A percentile compares a stretch with the other conserved stretches of the same genome.
Conservation (phyloP, 208 protist species). For the Leishmania turanica region DNA sequence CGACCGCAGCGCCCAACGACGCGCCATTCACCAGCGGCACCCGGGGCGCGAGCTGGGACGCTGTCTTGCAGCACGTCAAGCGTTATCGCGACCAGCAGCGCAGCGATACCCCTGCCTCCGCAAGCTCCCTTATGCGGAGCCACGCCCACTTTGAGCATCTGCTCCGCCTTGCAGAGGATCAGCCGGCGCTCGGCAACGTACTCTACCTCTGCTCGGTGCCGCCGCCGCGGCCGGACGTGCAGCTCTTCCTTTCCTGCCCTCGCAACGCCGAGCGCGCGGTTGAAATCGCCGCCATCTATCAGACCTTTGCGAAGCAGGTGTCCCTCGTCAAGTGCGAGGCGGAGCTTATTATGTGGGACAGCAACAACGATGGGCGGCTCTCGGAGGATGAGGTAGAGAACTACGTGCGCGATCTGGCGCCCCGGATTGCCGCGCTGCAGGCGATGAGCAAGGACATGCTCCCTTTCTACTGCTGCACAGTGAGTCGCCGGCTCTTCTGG, state of each 20-base stretch:
- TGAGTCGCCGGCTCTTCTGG: slow-evolving; percentile 91
- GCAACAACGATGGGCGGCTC: slow-evolving; percentile 84
- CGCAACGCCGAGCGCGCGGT: slow-evolving; percentile 55
- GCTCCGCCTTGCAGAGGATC: slow-evolving; percentile 29
- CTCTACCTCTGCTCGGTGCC: slow-evolving; percentile 49
- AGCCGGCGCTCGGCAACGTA: slow-evolving; percentile 49
- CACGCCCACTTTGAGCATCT: slow-evolving; percentile 18
- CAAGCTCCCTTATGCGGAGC: slow-evolving; percentile 2
- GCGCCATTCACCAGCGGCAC: slow-evolving; percentile 1
- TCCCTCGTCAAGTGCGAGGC: slow-evolving; percentile 85
- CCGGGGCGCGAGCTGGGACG: slow-evolving; percentile 11
- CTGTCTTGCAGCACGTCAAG: slow-evolving; percentile 16
- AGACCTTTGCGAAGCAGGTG: slow-evolving; percentile 82
- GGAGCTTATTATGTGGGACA: slow-evolving; percentile 86
- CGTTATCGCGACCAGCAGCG: slow-evolving; percentile 11
- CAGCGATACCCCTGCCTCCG: not conserved
- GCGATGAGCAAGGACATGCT: slow-evolving; percentile 57
- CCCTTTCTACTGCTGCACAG: slow-evolving; percentile 92
- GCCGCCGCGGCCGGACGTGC: slow-evolving; percentile 52
- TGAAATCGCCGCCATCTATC: slow-evolving; percentile 63
- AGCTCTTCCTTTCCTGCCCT: slow-evolving; percentile 74
- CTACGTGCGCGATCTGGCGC: slow-evolving; percentile 82
- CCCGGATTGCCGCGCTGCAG: slow-evolving; percentile 73
- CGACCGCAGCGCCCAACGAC: not conserved
- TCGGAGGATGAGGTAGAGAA: slow-evolving; percentile 89